Base-by-base conservation (phyloP, 1,284 basidiomycete genomes). In the Trichosporon sp. region DNA sequence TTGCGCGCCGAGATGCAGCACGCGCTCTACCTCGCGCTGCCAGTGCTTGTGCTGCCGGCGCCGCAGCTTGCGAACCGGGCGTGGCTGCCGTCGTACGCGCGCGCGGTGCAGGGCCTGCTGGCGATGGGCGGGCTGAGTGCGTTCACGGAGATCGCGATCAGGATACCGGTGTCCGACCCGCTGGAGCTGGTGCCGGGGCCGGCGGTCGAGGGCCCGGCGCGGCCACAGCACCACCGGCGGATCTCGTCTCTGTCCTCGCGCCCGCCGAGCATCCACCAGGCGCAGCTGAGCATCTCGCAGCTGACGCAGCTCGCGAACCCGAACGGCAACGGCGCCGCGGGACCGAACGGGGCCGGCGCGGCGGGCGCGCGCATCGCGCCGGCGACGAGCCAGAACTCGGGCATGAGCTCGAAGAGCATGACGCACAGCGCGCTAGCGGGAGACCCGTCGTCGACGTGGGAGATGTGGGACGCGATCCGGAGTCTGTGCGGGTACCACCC, bases 381-480 rank as follows among this genome's bases (percentile, higher is more conserved):
- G 13, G 27, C 56, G 5, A 60, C 56, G 56, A 60, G 56, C 56
- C 56, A 60, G 29, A 65, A 44, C 29, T 34, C 62, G 15, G 62
- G 51, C 38, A 64, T 44, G 29, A 47, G 44, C 23, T 42, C 63
- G n/a, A 67, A 67, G 72, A 73, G 66, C 42, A 62, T 71, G 23
- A 72, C 71, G 11, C 68, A 70, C 63, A 63, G 53, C 7, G 67
- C 67, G 4, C 70, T 71, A 6, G 65, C 70, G 87, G 86, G 86
- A 7, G 90, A 93, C 73, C 86, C 92, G 25, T 90, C 91, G 77
- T 89, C 89, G 5, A 93, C 92, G 1, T 99, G 96, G 95, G 95
- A 99, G 81, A 94, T 95, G 87, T 99, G 97, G 97, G 95, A 98
- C 81, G 87, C 90, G 62, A 92, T 99, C 70, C 87, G 95, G 69